These are phyloP conservation scores for Sugiyamaella sp. DNA, from an alignment of 1,139 yeast genomes.

Conservation along the genomic window DNA sequence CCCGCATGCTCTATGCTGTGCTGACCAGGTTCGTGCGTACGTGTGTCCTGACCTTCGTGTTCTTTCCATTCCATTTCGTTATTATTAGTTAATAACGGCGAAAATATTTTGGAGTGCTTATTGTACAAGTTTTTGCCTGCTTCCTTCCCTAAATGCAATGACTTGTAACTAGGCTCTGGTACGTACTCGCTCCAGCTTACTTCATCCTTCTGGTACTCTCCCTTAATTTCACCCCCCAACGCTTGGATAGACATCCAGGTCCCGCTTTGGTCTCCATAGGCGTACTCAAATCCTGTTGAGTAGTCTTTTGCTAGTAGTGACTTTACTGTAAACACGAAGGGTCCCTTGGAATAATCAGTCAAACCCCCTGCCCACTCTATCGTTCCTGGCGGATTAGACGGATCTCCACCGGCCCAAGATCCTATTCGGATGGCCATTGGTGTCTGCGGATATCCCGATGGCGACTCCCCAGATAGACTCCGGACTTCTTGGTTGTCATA, in stretches of 20 bases:
- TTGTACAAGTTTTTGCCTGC: constrained; percentile 1
- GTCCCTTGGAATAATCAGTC: constrained; percentile 67
- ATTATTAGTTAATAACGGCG: not conserved
- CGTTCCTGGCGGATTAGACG: constrained; percentile 62
- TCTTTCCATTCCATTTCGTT: not conserved
- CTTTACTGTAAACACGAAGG: constrained; percentile 69
- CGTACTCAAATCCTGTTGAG: constrained; percentile 72
- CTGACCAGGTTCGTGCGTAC: not conserved
- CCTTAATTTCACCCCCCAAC: constrained; percentile 55
- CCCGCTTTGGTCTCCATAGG: constrained; percentile 67
- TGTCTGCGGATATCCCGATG: constrained; percentile 67
- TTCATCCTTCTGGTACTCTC: constrained; percentile 3
- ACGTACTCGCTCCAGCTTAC: constrained; percentile 5
- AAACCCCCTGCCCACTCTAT: constrained; percentile 85
- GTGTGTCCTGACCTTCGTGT: not conserved
- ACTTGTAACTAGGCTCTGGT: constrained; percentile 16
- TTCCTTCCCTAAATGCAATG: constrained; percentile 8
- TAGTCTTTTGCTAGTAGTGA: constrained; percentile 70
- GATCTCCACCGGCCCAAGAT: constrained; percentile 83
- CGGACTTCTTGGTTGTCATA: constrained; percentile 66
- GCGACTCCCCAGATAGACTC: constrained; percentile 45
- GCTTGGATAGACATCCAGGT: constrained; percentile 69
- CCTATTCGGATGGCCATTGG: constrained; percentile 77
- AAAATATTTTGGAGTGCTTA: constrained; percentile 2
- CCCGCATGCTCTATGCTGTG: not conserved